phyloP scores from a whole-genome alignment of 345 rosid species.

The Salix suchowensis region DNA sequence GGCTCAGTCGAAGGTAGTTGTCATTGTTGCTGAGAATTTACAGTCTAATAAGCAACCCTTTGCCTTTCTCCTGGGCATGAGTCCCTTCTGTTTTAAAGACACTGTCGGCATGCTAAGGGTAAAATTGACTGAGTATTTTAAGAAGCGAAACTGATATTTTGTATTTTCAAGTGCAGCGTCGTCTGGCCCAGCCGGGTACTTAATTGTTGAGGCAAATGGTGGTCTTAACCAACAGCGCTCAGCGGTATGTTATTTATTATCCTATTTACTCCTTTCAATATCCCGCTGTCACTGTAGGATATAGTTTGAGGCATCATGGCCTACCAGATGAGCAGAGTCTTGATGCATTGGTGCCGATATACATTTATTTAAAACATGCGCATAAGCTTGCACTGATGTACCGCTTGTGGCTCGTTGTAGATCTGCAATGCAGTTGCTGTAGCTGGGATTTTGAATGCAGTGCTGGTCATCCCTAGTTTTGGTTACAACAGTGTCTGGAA shows the following conservation, averaged over 20 bases:
- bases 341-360: background rate
- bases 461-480: conserved; percentile 70
- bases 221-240: conserved; percentile 98
- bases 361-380: background rate
- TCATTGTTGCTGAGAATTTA: conserved; percentile 1
- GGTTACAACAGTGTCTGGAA: conserved; percentile 80
- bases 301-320: background rate
- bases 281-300: background rate
- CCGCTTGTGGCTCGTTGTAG: conserved; percentile 30
- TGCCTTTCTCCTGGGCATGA: background rate
- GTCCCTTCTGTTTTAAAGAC: background rate
- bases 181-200: conserved; percentile 53
- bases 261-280: background rate
- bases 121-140: background rate
- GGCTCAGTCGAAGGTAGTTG: conserved; percentile 40
- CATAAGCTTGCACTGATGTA: background rate
- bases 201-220: conserved; percentile 86
- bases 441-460: conserved; percentile 82
- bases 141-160: background rate
- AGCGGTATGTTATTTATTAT: conserved; percentile 45
- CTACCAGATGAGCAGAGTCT: background rate
- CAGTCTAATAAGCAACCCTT: background rate
- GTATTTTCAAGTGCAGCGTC: conserved; percentile 35
- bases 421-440: conserved; percentile 97
- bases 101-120: background rate